Percentiles rank a stretch among this genome's conserved stretches.
Conservation (phyloP, 75 land plant species). For the Cryptomeria japonica region DNA sequence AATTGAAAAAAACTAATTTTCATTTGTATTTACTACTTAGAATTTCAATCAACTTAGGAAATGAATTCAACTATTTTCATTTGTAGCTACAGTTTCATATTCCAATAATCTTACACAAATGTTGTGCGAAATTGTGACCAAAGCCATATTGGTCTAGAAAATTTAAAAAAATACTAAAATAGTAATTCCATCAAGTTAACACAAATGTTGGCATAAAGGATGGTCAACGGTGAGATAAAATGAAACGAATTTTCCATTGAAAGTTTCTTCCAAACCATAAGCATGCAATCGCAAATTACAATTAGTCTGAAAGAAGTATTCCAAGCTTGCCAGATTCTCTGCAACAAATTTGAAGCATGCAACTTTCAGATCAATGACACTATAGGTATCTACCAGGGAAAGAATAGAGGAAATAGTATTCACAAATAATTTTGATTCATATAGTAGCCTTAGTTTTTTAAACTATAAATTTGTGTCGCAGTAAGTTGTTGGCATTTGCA, state of each 20-base stretch:
- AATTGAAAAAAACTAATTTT: too few relatives aligned
- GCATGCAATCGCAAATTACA: too few relatives aligned
- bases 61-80: neutral
- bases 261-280: neutral
- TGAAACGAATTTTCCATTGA: neutral
- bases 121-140: neutral
- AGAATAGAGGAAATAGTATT: conserved; percentile 76
- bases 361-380: conserved; percentile 79
- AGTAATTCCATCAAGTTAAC: neutral
- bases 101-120: too few relatives aligned
- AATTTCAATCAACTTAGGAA: too few relatives aligned
- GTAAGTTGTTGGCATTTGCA: too few relatives aligned
- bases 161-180: too few relatives aligned
- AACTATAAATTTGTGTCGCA: conserved; percentile 82
- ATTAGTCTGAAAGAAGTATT: too few relatives aligned
- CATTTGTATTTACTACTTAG: too few relatives aligned
- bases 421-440: conserved; percentile 79
- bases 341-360: conserved; percentile 90
- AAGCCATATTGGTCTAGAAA: neutral
- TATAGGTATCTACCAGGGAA: conserved; percentile 78
- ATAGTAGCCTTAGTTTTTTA: conserved; percentile 67
- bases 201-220: neutral
- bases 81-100: too few relatives aligned
- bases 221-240: neutral
- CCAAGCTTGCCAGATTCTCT: conserved; percentile 81